Evolutionary conservation across 148 eudicot genomes (phyloP).

Genomic region (Chenopodium album): DNA sequence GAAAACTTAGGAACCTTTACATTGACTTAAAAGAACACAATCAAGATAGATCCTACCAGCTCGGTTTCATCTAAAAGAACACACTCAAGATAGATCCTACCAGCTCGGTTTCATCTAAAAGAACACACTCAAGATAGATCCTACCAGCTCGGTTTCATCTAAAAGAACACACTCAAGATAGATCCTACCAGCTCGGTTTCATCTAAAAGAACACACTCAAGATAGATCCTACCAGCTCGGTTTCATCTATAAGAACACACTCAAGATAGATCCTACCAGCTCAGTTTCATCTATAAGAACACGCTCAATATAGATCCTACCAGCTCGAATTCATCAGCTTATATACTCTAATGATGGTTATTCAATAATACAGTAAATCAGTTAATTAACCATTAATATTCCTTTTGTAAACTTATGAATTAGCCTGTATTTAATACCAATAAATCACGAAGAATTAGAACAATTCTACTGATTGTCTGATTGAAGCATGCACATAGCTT

Average conservation of each 20-base stretch:
- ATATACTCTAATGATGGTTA: no score
- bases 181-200: not conserved
- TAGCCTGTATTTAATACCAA: no score
- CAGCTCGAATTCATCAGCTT: not conserved
- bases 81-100: not conserved
- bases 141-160: not conserved
- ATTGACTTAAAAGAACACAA: not conserved
- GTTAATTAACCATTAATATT: no score
- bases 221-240: not conserved
- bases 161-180: not conserved
- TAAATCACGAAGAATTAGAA: not conserved
- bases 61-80: not conserved
- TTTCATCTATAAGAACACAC: not conserved
- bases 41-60: conserved; percentile 3
- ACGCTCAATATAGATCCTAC: not conserved
- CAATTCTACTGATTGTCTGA: not conserved
- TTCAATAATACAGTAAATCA: no score
- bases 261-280: not conserved
- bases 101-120: not conserved
- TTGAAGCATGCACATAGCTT: not conserved
- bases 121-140: not conserved
- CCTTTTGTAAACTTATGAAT: no score
- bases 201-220: not conserved
- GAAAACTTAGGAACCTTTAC: no score
- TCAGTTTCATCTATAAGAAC: not conserved